These are phyloP conservation scores for Selenicereus undatus DNA, from an alignment of 148 eudicot genomes.

Conservation along the genomic window DNA sequence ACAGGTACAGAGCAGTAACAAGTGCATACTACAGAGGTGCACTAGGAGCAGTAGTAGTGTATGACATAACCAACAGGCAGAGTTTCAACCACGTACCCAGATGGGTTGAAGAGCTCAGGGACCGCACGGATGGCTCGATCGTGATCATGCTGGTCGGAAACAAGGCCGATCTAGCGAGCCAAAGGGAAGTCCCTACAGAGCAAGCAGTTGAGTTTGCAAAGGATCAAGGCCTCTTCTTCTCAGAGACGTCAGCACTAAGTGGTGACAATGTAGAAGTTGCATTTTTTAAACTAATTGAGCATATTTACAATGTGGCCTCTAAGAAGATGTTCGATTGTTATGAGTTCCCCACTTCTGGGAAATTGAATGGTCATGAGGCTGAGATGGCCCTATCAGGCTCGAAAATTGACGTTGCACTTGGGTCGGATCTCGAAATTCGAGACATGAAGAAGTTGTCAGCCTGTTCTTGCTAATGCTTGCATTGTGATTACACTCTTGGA, in stretches of 20 bases:
- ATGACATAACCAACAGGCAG: conserved; percentile 67
- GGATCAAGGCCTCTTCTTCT: conserved; percentile 63
- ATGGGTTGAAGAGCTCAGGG: conserved; percentile 79
- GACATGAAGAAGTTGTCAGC: conserved; percentile 65
- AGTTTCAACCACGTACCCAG: conserved; percentile 71
- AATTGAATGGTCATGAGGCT: conserved; percentile 27
- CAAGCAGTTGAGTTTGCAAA: conserved; percentile 71
- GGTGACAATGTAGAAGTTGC: conserved; percentile 83
- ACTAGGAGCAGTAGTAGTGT: conserved; percentile 72
- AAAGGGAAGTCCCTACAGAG: conserved; percentile 53
- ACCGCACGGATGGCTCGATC: conserved; percentile 61
- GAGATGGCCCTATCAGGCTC: conserved; percentile 36
- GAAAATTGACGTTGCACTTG: conserved; percentile 48
- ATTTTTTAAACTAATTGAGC: conserved; percentile 57
- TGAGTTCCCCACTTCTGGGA: conserved; percentile 25
- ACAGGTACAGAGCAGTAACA: conserved; percentile 78
- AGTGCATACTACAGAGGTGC: conserved; percentile 94
- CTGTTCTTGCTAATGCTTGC: conserved; percentile 50
- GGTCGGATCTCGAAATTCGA: conserved; percentile 58
- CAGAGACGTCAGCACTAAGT: conserved; percentile 66
- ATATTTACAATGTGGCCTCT: conserved; percentile 48
- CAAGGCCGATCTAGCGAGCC: conserved; percentile 67
- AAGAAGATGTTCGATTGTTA: conserved; percentile 50
- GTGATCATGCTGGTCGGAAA: conserved; percentile 75
- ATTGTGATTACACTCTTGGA: not conserved